These are phyloP conservation scores for Scedosporium minutisporum DNA, from an alignment of 2,329 filamentous ascomycete species.

Conservation along the genomic window DNA sequence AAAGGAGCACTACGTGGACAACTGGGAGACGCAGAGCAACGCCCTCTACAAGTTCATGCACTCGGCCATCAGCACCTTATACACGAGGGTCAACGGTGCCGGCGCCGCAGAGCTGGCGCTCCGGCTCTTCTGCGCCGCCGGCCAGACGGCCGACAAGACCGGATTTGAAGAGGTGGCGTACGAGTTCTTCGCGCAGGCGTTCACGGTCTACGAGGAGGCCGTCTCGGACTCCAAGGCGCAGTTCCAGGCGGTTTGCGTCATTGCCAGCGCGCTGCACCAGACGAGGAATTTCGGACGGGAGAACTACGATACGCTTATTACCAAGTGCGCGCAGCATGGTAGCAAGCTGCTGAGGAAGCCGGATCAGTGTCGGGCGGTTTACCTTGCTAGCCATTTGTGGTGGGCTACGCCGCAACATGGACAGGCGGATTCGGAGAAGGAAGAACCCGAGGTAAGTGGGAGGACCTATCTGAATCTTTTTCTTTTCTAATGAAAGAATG, in stretches of 20 bases:
- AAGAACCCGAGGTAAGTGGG: constrained; percentile 42
- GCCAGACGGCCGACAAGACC: constrained; percentile 83
- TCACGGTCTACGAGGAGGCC: constrained; percentile 94
- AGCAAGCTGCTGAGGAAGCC: constrained; percentile 97
- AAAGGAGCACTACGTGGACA: constrained; percentile 70
- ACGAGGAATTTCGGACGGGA: constrained; percentile 88
- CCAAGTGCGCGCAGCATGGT: constrained; percentile 91
- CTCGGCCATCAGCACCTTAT: constrained; percentile 74
- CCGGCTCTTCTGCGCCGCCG: constrained; percentile 82
- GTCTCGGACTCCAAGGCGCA: constrained; percentile 93
- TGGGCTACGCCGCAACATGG: constrained; percentile 82
- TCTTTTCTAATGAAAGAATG: not conserved
- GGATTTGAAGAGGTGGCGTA: constrained; percentile 94
- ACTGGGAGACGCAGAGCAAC: constrained; percentile 56
- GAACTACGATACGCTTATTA: constrained; percentile 97
- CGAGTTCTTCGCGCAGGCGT: constrained; percentile 96
- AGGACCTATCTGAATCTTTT: not conserved
- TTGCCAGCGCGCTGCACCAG: constrained; percentile 80
- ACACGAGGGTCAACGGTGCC: constrained; percentile 67
- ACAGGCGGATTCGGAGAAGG: constrained; percentile 70
- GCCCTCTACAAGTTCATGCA: constrained; percentile 95
- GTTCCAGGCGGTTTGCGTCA: constrained; percentile 94
- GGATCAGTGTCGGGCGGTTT: constrained; percentile 93
- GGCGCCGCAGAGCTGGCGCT: constrained; percentile 81
- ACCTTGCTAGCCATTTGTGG: constrained; percentile 93